phyloP scores from a whole-genome alignment of 208 protist genomes.

The Wallacemonas sp. region DNA sequence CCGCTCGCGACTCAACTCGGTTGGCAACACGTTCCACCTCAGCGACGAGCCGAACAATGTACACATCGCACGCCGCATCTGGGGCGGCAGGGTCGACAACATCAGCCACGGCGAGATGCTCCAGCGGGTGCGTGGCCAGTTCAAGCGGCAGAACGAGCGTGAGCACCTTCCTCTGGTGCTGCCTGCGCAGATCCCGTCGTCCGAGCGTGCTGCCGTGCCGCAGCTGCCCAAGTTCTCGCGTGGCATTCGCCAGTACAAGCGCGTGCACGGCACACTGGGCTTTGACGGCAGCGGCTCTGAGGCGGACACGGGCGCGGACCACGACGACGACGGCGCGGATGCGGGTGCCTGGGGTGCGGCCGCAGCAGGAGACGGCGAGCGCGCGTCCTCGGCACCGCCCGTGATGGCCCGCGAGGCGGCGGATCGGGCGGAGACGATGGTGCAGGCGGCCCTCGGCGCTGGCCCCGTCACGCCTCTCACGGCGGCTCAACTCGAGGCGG shows the following conservation, averaged over 20 bases:
- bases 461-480: neutral
- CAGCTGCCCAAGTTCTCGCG: conserved; percentile 33
- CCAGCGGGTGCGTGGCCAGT: conserved; percentile 51
- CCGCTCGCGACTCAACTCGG: conserved; percentile 6
- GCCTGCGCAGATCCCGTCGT: conserved; percentile 43
- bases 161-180: conserved; percentile 44
- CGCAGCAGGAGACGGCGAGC: neutral
- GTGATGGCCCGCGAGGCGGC: neutral
- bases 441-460: neutral
- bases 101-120: conserved; percentile 56
- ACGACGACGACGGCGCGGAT: neutral
- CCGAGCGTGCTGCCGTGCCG: conserved; percentile 32
- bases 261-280: conserved; percentile 9
- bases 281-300: conserved; percentile 10
- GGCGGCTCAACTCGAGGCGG: neutral
- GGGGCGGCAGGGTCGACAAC: conserved; percentile 22
- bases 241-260: conserved; percentile 26
- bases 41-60: conserved; percentile 2
- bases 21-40: conserved; percentile 2
- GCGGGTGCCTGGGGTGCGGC: neutral
- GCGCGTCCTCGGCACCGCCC: neutral
- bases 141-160: conserved; percentile 22
- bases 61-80: conserved; percentile 30
- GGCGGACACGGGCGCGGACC: neutral
- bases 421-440: neutral